Percentiles rank a stretch among this genome's conserved stretches.
Conservation (phyloP, 2,329 filamentous ascomycete genomes). For the Ophiostoma ips region DNA sequence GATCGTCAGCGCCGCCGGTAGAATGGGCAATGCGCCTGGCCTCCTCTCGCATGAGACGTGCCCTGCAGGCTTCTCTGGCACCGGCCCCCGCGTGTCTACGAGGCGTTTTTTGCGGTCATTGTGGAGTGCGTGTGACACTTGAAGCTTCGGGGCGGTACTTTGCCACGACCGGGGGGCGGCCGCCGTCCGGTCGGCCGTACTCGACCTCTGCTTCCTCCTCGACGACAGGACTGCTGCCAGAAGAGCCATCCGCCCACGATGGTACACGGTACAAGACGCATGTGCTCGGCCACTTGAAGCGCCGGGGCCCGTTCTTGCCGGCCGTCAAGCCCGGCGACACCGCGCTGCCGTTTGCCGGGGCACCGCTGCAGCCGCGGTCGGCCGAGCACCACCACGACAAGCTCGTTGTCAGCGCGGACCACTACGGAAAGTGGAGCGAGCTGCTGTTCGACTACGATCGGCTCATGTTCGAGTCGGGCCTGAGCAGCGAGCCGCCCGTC, state of each 20-base stretch:
- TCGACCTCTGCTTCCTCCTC: not conserved
- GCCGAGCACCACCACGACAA: not conserved
- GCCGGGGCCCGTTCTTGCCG: slow-evolving; percentile 5
- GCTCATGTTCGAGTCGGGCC: slow-evolving; percentile 17
- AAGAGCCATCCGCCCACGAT: not conserved
- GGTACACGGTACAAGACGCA: not conserved
- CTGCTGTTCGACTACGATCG: slow-evolving; percentile 16
- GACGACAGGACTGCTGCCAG: not conserved
- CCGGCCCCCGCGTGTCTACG: not conserved
- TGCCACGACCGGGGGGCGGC: no score
- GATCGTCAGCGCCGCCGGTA: slow-evolving; percentile 7
- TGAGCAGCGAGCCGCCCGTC: not conserved
- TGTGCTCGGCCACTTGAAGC: slow-evolving; percentile 10
- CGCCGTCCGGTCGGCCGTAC: not conserved
- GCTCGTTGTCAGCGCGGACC: slow-evolving; percentile 7
- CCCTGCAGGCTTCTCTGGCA: not conserved
- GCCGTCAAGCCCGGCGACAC: not conserved
- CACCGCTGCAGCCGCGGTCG: not conserved
- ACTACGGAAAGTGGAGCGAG: slow-evolving; percentile 17
- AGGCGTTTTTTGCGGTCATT: not conserved
- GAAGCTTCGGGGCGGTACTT: not conserved
- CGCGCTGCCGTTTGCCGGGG: not conserved
- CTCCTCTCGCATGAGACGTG: not conserved
- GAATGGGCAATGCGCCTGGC: slow-evolving; percentile 14
- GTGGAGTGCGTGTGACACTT: not conserved